Evolutionary conservation across 2,329 filamentous ascomycete species (phyloP).

Genomic region (Diaporthe helianthi): DNA sequence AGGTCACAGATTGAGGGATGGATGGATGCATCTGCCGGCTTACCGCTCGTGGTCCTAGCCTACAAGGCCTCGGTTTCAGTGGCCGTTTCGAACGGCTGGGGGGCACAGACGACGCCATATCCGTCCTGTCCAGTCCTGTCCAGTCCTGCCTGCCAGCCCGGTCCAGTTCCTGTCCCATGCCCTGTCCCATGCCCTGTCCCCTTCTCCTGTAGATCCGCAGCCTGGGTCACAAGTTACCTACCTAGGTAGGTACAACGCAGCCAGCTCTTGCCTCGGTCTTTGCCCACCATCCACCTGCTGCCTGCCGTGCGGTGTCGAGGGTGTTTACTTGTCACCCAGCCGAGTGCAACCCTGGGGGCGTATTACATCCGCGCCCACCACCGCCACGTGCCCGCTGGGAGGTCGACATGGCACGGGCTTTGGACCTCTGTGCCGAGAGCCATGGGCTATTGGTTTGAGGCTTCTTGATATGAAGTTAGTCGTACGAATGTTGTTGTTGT

Average conservation of each 20-base stretch:
- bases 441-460: background rate
- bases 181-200: background rate
- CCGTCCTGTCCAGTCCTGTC: background rate
- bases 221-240: slow-evolving; percentile 20
- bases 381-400: slow-evolving; percentile 28
- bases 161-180: too few species aligned
- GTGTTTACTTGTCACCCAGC: slow-evolving; percentile 5
- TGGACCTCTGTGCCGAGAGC: slow-evolving; percentile 3
- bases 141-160: too few species aligned
- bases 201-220: slow-evolving; percentile 26
- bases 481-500: background rate
- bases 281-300: background rate
- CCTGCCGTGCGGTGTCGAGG: background rate
- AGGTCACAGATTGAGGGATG: background rate
- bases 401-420: slow-evolving; percentile 3
- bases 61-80: slow-evolving; percentile 30
- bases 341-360: slow-evolving; percentile 23
- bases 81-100: slow-evolving; percentile 30
- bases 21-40: slow-evolving; percentile 13
- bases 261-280: slow-evolving; percentile 9
- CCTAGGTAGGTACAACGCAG: too few species aligned
- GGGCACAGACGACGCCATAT: slow-evolving; percentile 27
- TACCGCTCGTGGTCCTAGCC: slow-evolving; percentile 2
- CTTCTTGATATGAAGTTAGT: background rate
- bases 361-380: slow-evolving; percentile 26